Conservation (phyloP, 2,329 filamentous ascomycete genomes). For the Ophiostoma tasmaniense region DNA sequence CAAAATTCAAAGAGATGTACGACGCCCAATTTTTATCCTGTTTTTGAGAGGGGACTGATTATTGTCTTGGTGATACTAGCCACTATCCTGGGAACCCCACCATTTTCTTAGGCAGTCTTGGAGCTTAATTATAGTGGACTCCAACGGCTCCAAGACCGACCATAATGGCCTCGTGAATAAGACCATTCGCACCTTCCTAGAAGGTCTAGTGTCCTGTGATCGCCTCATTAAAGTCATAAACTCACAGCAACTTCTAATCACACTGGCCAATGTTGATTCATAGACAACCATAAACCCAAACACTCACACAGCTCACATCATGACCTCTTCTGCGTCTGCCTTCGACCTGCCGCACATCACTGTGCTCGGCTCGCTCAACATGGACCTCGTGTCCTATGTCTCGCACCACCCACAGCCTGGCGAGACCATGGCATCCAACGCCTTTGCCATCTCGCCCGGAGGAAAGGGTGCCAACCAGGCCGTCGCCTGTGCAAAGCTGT, state of each 20-base stretch:
- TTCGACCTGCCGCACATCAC: constrained; percentile 49
- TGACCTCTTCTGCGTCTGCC: neutral
- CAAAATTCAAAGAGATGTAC: neutral
- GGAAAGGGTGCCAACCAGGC: constrained; percentile 97
- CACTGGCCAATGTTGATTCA: too few species aligned
- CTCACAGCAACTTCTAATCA: neutral
- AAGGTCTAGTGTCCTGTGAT: neutral
- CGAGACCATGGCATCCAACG: constrained; percentile 75
- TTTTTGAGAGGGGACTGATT: neutral
- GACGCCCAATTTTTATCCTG: neutral
- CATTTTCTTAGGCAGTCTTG: neutral
- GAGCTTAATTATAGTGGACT: neutral
- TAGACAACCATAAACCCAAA: neutral
- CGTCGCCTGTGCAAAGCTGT: constrained; percentile 77
- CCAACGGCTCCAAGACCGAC: neutral
- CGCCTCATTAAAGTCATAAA: neutral
- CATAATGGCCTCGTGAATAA: neutral
- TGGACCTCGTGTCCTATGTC: constrained; percentile 84
- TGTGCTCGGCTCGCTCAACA: constrained; percentile 87
- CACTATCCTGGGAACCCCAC: neutral
- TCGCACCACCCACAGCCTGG: constrained; percentile 73
- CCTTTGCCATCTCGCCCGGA: constrained; percentile 72
- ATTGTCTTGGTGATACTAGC: neutral
- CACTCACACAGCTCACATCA: neutral
- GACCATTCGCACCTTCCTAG: neutral